Evolutionary conservation across 768 basidiomycete genomes (phyloP), one percentile per base, ranked within the genome.

Genomic region (Hypholoma fasciculare): DNA sequence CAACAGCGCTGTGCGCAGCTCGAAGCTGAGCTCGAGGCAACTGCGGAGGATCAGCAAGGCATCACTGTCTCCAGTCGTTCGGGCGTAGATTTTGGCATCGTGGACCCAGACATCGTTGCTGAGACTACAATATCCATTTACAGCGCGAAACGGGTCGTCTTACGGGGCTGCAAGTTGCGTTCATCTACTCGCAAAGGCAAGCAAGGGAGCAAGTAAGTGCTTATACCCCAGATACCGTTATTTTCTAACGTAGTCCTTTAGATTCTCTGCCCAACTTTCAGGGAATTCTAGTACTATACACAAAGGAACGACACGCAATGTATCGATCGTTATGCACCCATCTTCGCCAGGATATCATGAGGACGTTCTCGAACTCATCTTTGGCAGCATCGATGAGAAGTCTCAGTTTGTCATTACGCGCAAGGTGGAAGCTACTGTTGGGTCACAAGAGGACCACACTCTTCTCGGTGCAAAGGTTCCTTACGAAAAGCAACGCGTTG

Each of bases 401-500:
- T 59, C 70, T 19, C 72, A 71, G 2, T 85, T 85, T 65, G 61
- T 78, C 39, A 83, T 86, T 52, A 74, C 75, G 0, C 78, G 86
- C 3, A 67, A 63, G 7, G 60, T 86, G 1, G 56, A 62, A 23
- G 83, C 78, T 11, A 77, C 78, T 8, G 77, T 84, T 30, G 85
- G 86, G 0, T 76, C 73, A 9, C 61, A 66, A 23, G 78, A 74
- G 8, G 84, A 86, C 62, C 74, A 82, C 49, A 81, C 82, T 16
- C 68, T 69, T 1, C 69, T 87, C 23, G 72, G 74, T 55, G 74
- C 85, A 0, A 73, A 65, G 39, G 72, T 74, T 0, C 80, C 83
- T 0, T 86, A 83, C 55, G 64, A 38, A 50, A 69, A 67, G 23
- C 60, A 63, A 6, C 69, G 61, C 23, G 27, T 60, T 44, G 63